phyloP scores from a whole-genome alignment of 1,284 basidiomycete genomes.

The Sanghuangporus weigelae region DNA sequence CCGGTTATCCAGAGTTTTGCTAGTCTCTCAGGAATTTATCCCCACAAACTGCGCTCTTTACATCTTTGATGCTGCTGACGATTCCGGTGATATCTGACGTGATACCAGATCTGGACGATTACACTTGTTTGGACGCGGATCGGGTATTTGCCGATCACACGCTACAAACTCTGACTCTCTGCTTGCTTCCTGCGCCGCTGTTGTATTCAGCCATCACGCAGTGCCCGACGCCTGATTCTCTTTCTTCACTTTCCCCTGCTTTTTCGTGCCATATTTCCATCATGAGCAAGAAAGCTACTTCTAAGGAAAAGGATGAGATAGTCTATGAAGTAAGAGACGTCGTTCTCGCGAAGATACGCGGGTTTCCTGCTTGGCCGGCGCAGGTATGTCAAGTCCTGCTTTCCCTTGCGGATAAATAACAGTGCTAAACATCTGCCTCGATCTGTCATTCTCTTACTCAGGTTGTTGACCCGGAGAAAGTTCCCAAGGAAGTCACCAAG shows the following conservation, averaged over 20 bases:
- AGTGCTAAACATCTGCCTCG: conserved; percentile 5
- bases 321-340: conserved; percentile 66
- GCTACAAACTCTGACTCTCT: conserved; percentile 2
- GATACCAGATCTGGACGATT: background rate
- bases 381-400: conserved; percentile 51
- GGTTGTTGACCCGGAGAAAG: conserved; percentile 71
- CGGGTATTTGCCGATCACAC: conserved; percentile 1
- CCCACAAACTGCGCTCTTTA: too few relatives aligned
- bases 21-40: too few relatives aligned
- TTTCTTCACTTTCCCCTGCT: conserved; percentile 8
- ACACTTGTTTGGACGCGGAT: conserved; percentile 6
- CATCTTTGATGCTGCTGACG: too few relatives aligned
- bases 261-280: conserved; percentile 46
- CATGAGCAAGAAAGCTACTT: conserved; percentile 43
- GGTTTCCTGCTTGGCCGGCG: conserved; percentile 91
- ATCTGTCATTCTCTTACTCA: conserved; percentile 27
- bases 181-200: background rate
- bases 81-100: background rate
- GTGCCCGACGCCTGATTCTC: background rate
- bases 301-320: conserved; percentile 30
- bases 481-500: conserved; percentile 53
- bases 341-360: conserved; percentile 90
- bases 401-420: background rate
- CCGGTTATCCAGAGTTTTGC: too few relatives aligned
- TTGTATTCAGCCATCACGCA: background rate